phyloP scores from a whole-genome alignment of 2,329 filamentous ascomycete species.

The Aspergillus intermedius region DNA sequence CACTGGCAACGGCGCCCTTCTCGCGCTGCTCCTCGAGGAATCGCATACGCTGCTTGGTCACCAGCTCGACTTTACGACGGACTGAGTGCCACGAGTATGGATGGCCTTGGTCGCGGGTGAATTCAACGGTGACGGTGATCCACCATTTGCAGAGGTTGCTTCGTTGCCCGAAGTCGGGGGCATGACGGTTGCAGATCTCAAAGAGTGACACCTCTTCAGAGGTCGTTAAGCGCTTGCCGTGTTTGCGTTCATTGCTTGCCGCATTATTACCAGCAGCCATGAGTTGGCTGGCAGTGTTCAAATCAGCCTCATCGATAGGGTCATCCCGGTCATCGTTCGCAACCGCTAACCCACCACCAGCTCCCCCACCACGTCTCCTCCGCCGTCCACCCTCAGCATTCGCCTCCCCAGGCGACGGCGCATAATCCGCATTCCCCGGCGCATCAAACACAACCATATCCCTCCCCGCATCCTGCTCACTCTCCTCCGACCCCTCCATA shows the following conservation, averaged over 20 bases:
- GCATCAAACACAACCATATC: slow-evolving; percentile 6
- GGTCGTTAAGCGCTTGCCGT: slow-evolving; percentile 34
- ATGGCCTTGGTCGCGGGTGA: slow-evolving; percentile 31
- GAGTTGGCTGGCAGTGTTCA: no score
- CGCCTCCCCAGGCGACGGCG: slow-evolving; percentile 7
- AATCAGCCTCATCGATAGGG: not conserved
- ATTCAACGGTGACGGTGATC: slow-evolving; percentile 33
- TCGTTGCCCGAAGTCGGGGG: slow-evolving; percentile 31
- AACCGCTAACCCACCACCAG: slow-evolving; percentile 3
- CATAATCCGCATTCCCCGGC: slow-evolving; percentile 12
- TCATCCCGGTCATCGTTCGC: not conserved
- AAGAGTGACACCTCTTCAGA: slow-evolving; percentile 36
- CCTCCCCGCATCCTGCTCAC: slow-evolving; percentile 2
- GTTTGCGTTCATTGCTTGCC: slow-evolving; percentile 18
- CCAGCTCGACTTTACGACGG: slow-evolving; percentile 35
- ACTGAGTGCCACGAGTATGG: slow-evolving; percentile 40
- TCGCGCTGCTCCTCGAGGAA: slow-evolving; percentile 30
- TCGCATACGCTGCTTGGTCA: slow-evolving; percentile 37
- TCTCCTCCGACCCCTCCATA: slow-evolving; percentile 2
- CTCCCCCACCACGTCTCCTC: not conserved
- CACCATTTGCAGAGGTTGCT: slow-evolving; percentile 40
- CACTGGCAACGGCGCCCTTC: slow-evolving; percentile 16
- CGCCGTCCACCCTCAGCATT: not conserved
- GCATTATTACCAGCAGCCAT: no score
- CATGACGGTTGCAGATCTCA: slow-evolving; percentile 35